A percentile compares a stretch with the other conserved stretches of the same genome.
Conservation (phyloP, 805 yeast genomes). For the Wickerhamomyces chambardii region DNA sequence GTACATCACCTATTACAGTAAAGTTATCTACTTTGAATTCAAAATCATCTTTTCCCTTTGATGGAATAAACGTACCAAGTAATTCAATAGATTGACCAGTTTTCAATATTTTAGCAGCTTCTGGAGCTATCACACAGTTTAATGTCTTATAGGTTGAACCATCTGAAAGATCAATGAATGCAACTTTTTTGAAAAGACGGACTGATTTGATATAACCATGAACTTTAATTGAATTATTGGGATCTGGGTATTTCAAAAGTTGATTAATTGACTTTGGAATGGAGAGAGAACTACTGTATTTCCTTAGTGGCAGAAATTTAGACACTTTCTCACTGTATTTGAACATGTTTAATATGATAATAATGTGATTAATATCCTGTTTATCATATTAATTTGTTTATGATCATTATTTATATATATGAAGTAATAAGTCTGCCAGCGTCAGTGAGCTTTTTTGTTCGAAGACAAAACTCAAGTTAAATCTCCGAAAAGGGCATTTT, state of each 20-base stretch:
- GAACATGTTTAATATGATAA: too few relatives aligned
- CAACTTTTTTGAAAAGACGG: constrained; percentile 63
- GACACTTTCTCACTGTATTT: too few relatives aligned
- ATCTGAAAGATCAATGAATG: constrained; percentile 75
- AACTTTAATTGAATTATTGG: constrained; percentile 24
- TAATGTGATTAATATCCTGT: too few relatives aligned
- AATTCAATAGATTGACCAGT: constrained; percentile 39
- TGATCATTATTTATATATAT: too few relatives aligned
- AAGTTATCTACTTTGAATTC: constrained; percentile 40
- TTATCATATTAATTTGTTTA: too few relatives aligned
- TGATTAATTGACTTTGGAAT: too few relatives aligned
- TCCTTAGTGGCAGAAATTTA: too few relatives aligned
- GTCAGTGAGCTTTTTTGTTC: too few relatives aligned
- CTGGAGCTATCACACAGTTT: constrained; percentile 42
- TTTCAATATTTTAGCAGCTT: constrained; percentile 19
- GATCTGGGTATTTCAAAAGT: background rate
- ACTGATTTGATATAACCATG: constrained; percentile 74
- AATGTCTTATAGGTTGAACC: constrained; percentile 55
- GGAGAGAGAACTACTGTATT: too few relatives aligned
- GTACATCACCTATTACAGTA: constrained; percentile 50
- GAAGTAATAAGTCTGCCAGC: too few relatives aligned
- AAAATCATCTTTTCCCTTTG: constrained; percentile 44
- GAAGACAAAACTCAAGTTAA: too few relatives aligned
- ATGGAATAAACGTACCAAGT: constrained; percentile 32
- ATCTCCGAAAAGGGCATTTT: too few relatives aligned